phyloP scores from a whole-genome alignment of 2,329 filamentous ascomycete genomes.

The Colletotrichum sp. region DNA sequence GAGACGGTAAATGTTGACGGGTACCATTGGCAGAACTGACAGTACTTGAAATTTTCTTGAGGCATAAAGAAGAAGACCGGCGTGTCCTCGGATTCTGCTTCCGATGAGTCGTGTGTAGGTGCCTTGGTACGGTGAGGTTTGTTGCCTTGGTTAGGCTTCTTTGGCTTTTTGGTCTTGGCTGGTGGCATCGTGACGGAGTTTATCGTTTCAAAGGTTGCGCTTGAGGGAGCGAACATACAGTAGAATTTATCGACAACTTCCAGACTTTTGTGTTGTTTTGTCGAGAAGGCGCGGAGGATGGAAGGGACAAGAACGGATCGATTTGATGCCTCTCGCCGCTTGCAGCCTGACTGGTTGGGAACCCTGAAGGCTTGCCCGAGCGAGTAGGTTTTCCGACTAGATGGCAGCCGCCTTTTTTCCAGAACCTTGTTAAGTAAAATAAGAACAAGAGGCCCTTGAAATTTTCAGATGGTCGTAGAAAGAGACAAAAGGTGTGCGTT shows the following conservation, averaged over 20 bases:
- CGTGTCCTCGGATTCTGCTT: not conserved
- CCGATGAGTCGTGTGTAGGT: not conserved
- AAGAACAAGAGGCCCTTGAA: not conserved
- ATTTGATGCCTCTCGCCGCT: not conserved
- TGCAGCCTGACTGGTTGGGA: accelerated
- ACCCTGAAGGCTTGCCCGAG: not conserved
- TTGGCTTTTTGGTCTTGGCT: not conserved
- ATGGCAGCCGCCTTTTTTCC: not conserved
- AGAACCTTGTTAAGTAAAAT: not conserved
- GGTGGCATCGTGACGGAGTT: not conserved
- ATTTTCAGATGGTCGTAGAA: not conserved
- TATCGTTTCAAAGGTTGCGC: accelerated
- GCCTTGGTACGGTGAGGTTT: not conserved
- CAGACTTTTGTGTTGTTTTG: not conserved
- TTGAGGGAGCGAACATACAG: accelerated
- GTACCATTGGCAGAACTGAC: slow-evolving; percentile 41
- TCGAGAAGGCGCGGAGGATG: not conserved
- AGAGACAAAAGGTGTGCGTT: not conserved
- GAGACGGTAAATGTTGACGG: slow-evolving; percentile 30
- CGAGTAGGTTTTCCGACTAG: not conserved
- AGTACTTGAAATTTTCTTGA: slow-evolving; percentile 23
- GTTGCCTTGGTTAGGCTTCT: not conserved
- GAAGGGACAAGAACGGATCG: not conserved
- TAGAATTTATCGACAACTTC: not conserved
- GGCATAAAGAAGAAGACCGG: slow-evolving; percentile 35